Percentiles rank a stretch among this genome's conserved stretches.
Evolutionary conservation across 371 early-diverging fungal genomes (phyloP).

Genomic region (Mortierella sp.): DNA sequence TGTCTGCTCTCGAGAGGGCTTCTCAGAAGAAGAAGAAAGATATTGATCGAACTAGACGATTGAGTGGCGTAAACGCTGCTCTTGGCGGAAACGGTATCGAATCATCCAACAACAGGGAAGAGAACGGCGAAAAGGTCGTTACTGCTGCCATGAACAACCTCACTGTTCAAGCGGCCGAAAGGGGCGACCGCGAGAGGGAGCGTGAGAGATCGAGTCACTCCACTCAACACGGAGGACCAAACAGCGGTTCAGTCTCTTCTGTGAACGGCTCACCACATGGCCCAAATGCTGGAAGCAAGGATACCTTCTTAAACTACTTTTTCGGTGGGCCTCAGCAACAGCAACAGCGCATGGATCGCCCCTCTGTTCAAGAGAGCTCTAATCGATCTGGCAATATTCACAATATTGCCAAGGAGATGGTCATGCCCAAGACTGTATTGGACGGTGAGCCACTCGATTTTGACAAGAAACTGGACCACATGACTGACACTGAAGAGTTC

Average conservation of each 20-base stretch:
- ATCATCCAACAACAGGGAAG: conserved; percentile 33
- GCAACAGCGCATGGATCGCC: conserved; percentile 35
- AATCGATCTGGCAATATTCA: conserved; percentile 27
- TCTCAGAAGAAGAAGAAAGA: conserved; percentile 67
- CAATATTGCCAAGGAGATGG: conserved; percentile 54
- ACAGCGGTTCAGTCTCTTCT: conserved; percentile 29
- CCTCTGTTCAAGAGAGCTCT: conserved; percentile 16
- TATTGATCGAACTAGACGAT: conserved; percentile 38
- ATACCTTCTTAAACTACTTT: conserved; percentile 81
- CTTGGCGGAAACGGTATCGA: conserved; percentile 33
- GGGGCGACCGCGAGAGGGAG: conserved; percentile 40
- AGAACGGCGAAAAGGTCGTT: conserved; percentile 35
- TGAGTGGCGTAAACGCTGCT: conserved; percentile 37
- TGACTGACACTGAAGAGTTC: conserved; percentile 57
- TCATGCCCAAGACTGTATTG: conserved; percentile 62
- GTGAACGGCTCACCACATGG: conserved; percentile 42
- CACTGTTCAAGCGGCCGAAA: conserved; percentile 45
- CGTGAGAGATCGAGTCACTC: conserved; percentile 36
- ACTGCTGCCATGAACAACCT: conserved; percentile 41
- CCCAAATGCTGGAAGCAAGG: conserved; percentile 58
- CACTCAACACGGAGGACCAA: conserved; percentile 33
- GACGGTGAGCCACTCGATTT: conserved; percentile 57
- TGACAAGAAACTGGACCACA: conserved; percentile 55
- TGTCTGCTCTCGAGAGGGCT: conserved; percentile 69
- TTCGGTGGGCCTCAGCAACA: conserved; percentile 72